Evolutionary conservation across 352 stramenopile genomes (phyloP).

Genomic region (Phytophthora uliginosa): DNA sequence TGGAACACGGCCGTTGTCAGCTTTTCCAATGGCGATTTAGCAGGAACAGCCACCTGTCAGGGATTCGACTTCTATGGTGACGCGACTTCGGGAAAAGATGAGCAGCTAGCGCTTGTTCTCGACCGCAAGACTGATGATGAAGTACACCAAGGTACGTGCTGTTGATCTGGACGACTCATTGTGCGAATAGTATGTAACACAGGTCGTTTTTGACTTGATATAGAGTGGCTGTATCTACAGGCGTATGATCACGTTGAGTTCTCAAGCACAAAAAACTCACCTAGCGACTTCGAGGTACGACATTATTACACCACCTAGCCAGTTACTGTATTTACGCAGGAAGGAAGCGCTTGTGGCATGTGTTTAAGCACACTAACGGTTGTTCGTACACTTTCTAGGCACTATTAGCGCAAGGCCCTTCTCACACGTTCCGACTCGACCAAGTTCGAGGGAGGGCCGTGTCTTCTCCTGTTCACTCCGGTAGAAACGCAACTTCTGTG

Average conservation of each 20-base stretch:
- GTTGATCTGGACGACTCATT: constrained; percentile 4
- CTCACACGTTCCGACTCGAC: constrained; percentile 33
- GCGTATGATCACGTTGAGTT: constrained; percentile 49
- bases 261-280: constrained; percentile 3
- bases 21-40: constrained; percentile 23
- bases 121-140: constrained; percentile 18
- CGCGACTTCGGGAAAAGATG: constrained; percentile 30
- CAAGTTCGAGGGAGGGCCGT: constrained; percentile 31
- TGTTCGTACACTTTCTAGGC: constrained; percentile 3
- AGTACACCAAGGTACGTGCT: constrained; percentile 33
- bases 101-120: constrained; percentile 45
- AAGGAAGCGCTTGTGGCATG: not conserved
- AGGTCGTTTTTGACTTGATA: not conserved
- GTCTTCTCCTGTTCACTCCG: constrained; percentile 7
- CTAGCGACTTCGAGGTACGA: constrained; percentile 30
- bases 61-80: constrained; percentile 57
- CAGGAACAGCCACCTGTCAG: constrained; percentile 6
- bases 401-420: constrained; percentile 11
- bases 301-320: not conserved
- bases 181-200: not conserved
- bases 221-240: constrained; percentile 37
- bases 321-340: not conserved
- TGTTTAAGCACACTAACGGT: constrained; percentile 15
- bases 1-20: constrained; percentile 31
- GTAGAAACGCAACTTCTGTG: constrained; percentile 27